phyloP scores from a whole-genome alignment of 495 filamentous ascomycete genomes.

The Penicillium lividum region DNA sequence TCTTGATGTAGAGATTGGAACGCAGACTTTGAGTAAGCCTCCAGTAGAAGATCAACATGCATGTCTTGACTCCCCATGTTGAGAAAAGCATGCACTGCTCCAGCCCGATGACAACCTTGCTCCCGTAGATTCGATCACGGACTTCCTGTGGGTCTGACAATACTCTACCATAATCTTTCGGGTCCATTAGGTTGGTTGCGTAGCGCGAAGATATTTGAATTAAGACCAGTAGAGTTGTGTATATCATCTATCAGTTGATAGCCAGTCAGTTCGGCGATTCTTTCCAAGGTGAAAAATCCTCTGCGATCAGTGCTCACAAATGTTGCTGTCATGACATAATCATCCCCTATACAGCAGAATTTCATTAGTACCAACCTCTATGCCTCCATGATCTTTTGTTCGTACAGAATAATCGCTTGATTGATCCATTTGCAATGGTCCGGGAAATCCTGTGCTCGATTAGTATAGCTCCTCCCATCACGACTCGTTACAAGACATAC shows the following conservation, averaged over 20 bases:
- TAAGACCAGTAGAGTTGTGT: slow-evolving; percentile 54
- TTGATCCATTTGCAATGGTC: slow-evolving; percentile 34
- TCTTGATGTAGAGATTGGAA: slow-evolving; percentile 49
- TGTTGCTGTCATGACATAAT: slow-evolving; percentile 58
- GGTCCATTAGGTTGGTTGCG: slow-evolving; percentile 60
- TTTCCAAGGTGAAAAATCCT: neutral
- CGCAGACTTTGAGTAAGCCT: slow-evolving; percentile 43
- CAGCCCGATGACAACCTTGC: slow-evolving; percentile 53
- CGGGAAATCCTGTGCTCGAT: slow-evolving; percentile 29
- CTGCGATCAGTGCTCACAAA: slow-evolving; percentile 39
- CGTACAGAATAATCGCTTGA: slow-evolving; percentile 37
- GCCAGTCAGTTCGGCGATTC: neutral
- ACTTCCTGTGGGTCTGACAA: slow-evolving; percentile 45
- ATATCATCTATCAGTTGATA: slow-evolving; percentile 38
- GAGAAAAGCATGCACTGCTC: slow-evolving; percentile 55
- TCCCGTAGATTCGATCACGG: slow-evolving; percentile 46
- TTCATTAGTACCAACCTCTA: neutral
- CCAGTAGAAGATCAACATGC: slow-evolving; percentile 54
- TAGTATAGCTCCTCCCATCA: slow-evolving; percentile 8
- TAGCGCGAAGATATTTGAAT: slow-evolving; percentile 59
- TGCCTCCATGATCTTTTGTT: slow-evolving; percentile 1
- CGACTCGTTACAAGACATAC: slow-evolving; percentile 16
- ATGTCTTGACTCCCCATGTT: slow-evolving; percentile 52
- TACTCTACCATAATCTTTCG: slow-evolving; percentile 49
- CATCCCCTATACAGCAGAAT: slow-evolving; percentile 39